These are phyloP conservation scores for Hamamelis virginiana DNA, from an alignment of 164 flowering plant species.

Conservation along the genomic window DNA sequence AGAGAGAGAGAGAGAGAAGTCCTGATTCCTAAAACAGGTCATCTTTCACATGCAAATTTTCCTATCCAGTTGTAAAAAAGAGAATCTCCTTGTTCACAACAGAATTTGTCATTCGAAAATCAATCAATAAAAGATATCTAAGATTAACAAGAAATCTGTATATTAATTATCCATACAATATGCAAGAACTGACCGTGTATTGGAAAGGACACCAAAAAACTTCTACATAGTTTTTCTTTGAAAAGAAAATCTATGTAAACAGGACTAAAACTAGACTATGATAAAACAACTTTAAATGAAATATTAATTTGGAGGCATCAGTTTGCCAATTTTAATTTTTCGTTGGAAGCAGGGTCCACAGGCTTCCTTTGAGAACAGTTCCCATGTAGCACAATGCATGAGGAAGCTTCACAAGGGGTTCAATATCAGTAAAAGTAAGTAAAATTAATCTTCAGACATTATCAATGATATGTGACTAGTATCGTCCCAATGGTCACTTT, in stretches of 20 bases:
- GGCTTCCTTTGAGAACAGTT: constrained; percentile 1
- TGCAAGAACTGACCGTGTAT: no score
- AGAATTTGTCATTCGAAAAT: no score
- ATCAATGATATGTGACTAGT: not conserved
- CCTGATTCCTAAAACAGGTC: no score
- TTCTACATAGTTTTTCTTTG: no score
- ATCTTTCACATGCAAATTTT: no score
- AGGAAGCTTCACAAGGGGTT: not conserved
- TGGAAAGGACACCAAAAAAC: no score
- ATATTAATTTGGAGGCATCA: not conserved
- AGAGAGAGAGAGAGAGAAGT: no score
- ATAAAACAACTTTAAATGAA: not conserved
- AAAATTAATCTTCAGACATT: not conserved
- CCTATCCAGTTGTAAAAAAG: no score
- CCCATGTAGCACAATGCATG: not conserved
- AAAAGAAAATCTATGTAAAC: not conserved
- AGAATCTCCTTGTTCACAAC: no score
- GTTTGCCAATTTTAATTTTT: not conserved
- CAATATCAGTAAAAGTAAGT: not conserved
- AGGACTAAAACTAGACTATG: not conserved
- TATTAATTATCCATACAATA: no score
- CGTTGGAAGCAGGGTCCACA: not conserved
- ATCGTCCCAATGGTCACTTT: not conserved
- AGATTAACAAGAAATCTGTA: no score
- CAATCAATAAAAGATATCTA: no score